Evolutionary conservation across 2,329 filamentous ascomycete species (phyloP), one percentile per base, ranked within the genome.

Genomic region (Verticillium dahliae): DNA sequence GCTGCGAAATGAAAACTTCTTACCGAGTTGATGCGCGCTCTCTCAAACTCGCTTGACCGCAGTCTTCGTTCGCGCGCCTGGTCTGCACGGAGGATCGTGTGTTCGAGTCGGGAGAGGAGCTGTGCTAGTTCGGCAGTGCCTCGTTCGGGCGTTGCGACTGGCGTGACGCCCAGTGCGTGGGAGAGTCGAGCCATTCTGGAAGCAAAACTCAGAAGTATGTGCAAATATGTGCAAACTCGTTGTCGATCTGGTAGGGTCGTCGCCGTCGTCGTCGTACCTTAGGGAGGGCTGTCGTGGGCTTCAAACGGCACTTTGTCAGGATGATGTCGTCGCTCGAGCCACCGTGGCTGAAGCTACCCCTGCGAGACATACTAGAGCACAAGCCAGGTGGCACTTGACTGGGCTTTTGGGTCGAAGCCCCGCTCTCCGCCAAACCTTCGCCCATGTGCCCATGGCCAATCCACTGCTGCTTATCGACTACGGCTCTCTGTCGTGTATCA

Each of bases 61-160:
- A 90, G 75, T 57, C 82, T 76, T 56, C 75, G 76, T 71, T 87
- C 84, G 58, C 82, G 81, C 60, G 87, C 84, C 60, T 82, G 79
- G 64, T 87, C 82, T 35, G 85, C 80, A 61, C 84, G 83, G 41
- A 91, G 79, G 59, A 92, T 80, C 38, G 79, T 85, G 63, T 84
- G 81, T 67, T 91, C 86, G 41, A 92, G 78, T 37, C 89, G 85
- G 58, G 77, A 75, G 6, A 93, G 81, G 58, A 92, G 78, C 41
- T 87, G 83, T 52, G 80, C 83, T 18, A 93, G 81, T 68, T 90
- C 81, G 33, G 75, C 66, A 0, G 70, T 69, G 34, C 71, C 69
- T 18, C 67, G 65, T 11, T 76, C 73, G 22, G 69, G 65, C 22
- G 69, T 66, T 56, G 61, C 38, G 57, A n/a, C 57, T 37, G 59